Evolutionary conservation across 495 filamentous ascomycete genomes (phyloP).

Genomic region (Echria macrotheca): DNA sequence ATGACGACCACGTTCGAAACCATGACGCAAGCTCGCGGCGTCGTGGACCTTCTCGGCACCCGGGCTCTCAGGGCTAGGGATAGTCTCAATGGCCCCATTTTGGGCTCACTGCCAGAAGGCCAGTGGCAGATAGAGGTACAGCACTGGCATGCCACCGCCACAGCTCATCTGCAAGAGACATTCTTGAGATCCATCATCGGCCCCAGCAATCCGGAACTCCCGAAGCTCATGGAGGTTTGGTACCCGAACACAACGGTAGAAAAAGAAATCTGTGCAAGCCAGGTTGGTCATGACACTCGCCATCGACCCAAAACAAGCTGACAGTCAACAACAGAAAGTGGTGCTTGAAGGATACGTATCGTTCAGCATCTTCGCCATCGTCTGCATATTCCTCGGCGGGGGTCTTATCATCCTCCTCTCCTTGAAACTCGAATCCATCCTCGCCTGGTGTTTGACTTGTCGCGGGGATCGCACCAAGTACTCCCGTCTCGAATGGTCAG

Average conservation of each 20-base stretch:
- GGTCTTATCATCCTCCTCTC: slow-evolving; percentile 16
- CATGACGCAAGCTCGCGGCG: not conserved
- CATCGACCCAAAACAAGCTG: not conserved
- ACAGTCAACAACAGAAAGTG: slow-evolving; percentile 12
- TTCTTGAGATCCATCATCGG: slow-evolving; percentile 24
- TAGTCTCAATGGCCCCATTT: slow-evolving; percentile 1
- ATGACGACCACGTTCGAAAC: not conserved
- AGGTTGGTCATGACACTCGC: not conserved
- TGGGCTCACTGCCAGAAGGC: slow-evolving; percentile 19
- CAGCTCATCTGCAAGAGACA: slow-evolving; percentile 25
- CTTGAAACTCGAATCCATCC: slow-evolving; percentile 1
- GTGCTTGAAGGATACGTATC: slow-evolving; percentile 12
- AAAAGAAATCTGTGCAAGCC: not conserved
- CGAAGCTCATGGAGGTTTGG: not conserved
- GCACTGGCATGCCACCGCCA: slow-evolving; percentile 20
- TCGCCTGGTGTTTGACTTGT: not conserved
- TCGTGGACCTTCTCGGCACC: not conserved
- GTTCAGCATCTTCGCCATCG: slow-evolving; percentile 13
- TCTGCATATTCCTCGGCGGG: slow-evolving; percentile 24
- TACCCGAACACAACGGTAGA: not conserved
- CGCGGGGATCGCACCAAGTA: not conserved
- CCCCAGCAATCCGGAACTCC: not conserved
- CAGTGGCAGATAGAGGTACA: slow-evolving; percentile 33
- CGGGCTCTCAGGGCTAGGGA: not conserved
- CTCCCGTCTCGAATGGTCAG: not conserved